Evolutionary conservation across 2,329 filamentous ascomycete species (phyloP), one percentile per base, ranked within the genome.

Genomic region (Ilyonectria destructans): DNA sequence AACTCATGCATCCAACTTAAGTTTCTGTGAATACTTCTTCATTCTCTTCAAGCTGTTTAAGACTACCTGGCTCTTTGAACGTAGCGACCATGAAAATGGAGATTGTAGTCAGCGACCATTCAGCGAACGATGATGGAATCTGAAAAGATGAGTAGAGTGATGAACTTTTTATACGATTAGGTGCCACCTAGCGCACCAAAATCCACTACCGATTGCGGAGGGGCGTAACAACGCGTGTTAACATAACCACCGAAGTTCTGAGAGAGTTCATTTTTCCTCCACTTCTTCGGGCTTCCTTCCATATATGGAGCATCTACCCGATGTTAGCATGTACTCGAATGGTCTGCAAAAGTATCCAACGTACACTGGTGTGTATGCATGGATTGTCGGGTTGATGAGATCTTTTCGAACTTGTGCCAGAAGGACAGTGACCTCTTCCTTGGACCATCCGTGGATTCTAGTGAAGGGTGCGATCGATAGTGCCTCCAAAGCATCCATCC

Each of bases 1-100:
- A 85, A 58, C 72, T 82, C 15, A 82, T 82, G 77, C 80, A 82
- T 62, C 80, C 81, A 8, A 76, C 80, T 26, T 26, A 26, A 26
- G 26, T 6, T 5, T 26, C 26, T 26, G 26, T 26, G 26, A 26
- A 26, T 26, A 26, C 4, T 26, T 26, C 26, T 26, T 26, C 5
- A 26, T 26, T 26, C 4, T 26, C 26, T 26, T 26, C 26, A 6
- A 26, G 1, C 4, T 5, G 26, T 26, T 26, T 26, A 6, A 23
- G 26, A 26, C 26, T 6, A 6, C 26, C 26, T 26, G 26, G 26
- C 4, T 26, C 26, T 5, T 6, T 5, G 26, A 26, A 26, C 26
- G 26, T 4, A 26, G 26, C 26, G 26, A 26, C 26, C 1, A 26
- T 26, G 6, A 26, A 26, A 26, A 26, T 1, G 4, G 26, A 26